Evolutionary conservation across 2,329 filamentous ascomycete species (phyloP).

Genomic region (Xylaria sp.): DNA sequence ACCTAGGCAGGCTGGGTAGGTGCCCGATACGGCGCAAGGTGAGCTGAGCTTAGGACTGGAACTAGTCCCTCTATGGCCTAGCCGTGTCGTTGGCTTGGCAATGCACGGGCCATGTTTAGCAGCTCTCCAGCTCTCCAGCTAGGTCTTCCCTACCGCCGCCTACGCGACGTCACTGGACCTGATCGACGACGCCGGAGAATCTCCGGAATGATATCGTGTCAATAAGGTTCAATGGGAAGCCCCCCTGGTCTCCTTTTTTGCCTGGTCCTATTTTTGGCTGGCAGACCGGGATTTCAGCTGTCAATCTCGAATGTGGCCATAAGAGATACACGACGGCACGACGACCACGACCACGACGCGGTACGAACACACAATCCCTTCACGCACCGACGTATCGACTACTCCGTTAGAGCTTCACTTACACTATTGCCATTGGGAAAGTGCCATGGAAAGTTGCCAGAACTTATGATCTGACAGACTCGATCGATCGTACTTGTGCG

Average conservation of each 20-base stretch:
- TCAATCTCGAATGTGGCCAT: slow-evolving; percentile 28
- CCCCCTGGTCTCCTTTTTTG: slow-evolving; percentile 3
- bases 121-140: too few species aligned
- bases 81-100: background rate
- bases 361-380: background rate
- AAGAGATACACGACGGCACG: slow-evolving; percentile 5
- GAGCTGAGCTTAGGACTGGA: background rate
- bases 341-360: background rate
- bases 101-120: too few species aligned
- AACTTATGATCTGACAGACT: slow-evolving; percentile 20
- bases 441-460: slow-evolving; percentile 21
- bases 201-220: slow-evolving; percentile 38
- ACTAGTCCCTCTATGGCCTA: background rate
- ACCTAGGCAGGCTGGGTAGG: background rate
- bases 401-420: background rate
- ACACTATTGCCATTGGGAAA: slow-evolving; percentile 5
- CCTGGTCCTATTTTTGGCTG: slow-evolving; percentile 20
- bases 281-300: slow-evolving; percentile 29
- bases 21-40: background rate
- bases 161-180: background rate
- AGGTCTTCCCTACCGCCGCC: too few species aligned
- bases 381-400: background rate
- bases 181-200: slow-evolving; percentile 32
- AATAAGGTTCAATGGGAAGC: slow-evolving; percentile 25
- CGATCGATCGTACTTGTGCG: slow-evolving; percentile 5